Base-by-base conservation (phyloP, 1,284 basidiomycete genomes). In the Ganoderma resinaceum region DNA sequence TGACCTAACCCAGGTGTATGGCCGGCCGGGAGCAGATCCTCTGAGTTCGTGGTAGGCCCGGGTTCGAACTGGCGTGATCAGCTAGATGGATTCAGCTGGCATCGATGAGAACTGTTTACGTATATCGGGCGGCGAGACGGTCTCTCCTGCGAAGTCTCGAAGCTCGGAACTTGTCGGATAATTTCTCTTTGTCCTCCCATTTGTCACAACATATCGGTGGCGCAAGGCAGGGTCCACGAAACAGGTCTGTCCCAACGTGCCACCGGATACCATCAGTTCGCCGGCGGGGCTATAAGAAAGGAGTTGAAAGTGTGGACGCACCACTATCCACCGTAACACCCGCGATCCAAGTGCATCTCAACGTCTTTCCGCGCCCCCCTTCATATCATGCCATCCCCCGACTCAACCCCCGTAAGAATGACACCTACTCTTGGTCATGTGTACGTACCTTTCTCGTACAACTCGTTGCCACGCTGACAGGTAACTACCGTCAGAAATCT, bases 401-500 rank as follows among this genome's bases (percentile, higher is more conserved):
- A 29, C 12, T 2, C 52, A 31, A 31, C 26, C 29, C 14, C 14
- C 4, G 52, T 29, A 20, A 29, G 29, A 31, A 55, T 29, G 16
- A 6, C 52, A 18, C 37, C 62, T n/a, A 35, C 23, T 9, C 26
- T 78, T 31, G 72, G 74, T 7, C 77, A 93, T 85, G 90, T 93
- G 91, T 93, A 74, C 76, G 89, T 63, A 20, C 3, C 11, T 18
- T 52, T 7, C 18, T 20, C 38, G 2, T 26, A 1, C 64, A 12
- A 26, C 23, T 18, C 8, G 35, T 57, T 20, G 46, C 23, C 12
- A 42, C 35, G 43, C 68, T 70, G 40, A 72, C 71, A 38, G 58
- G 64, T 23, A 14, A 16, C 43, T 59, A 6, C 14, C n/a, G 68
- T 38, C 73, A 93, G 91, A 12, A 93, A 92, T 76, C 85, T 94